These are phyloP conservation scores for Aureobasidium sp. DNA, from an alignment of 2,329 filamentous ascomycete genomes.

Conservation along the genomic window DNA sequence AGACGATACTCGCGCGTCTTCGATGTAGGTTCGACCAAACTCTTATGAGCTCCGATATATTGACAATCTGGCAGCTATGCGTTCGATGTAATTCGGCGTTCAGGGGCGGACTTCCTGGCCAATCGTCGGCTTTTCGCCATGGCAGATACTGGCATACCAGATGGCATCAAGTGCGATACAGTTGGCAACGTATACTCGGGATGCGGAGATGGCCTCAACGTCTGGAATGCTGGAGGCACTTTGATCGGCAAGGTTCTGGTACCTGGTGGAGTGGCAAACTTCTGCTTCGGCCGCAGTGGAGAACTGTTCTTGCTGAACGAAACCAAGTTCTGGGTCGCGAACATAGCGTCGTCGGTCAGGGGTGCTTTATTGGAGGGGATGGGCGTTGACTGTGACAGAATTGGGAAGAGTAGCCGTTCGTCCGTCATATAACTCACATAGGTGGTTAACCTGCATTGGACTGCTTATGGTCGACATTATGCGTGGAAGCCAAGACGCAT, in stretches of 20 bases:
- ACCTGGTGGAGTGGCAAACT: conserved; percentile 32
- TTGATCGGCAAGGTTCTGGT: conserved; percentile 40
- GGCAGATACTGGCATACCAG: conserved; percentile 16
- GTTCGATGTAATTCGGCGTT: conserved; percentile 26
- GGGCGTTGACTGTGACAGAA: background rate
- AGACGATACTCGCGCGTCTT: conserved; percentile 39
- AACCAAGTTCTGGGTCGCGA: conserved; percentile 16
- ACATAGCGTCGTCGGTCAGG: background rate
- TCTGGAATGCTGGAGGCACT: conserved; percentile 17
- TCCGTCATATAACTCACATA: background rate
- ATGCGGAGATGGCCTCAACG: conserved; percentile 18
- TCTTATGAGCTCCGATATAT: background rate
- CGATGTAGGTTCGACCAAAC: conserved; percentile 36
- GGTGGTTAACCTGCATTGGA: background rate
- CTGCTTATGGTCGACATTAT: no score
- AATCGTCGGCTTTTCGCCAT: conserved; percentile 18
- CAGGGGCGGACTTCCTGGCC: conserved; percentile 19
- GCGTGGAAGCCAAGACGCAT: background rate
- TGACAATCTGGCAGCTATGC: conserved; percentile 17
- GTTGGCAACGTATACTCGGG: conserved; percentile 18
- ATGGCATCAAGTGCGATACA: conserved; percentile 19
- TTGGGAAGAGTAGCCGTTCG: background rate
- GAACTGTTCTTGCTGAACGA: conserved; percentile 42
- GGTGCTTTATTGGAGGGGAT: conserved; percentile 14
- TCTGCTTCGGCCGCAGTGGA: conserved; percentile 31